phyloP scores from a whole-genome alignment of 345 rosid species.

The Bruguiera gymnorhiza region DNA sequence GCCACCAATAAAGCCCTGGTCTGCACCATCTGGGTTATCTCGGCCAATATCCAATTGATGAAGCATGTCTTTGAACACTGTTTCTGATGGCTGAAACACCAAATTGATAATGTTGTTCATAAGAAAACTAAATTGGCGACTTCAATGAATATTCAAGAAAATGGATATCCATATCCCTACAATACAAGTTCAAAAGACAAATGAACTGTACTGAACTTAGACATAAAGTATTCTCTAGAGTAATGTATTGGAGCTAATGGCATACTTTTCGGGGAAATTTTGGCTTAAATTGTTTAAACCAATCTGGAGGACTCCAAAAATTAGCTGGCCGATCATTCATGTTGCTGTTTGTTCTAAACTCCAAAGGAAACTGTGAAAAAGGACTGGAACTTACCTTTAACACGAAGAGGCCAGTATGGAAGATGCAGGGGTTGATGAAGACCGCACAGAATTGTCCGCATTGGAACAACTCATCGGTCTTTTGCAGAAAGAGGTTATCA shows the following conservation, averaged over 20 bases:
- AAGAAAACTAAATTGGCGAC: neutral
- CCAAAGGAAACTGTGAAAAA: neutral
- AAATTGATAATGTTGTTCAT: neutral
- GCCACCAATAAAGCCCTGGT: constrained; percentile 85
- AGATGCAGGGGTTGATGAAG: constrained; percentile 94
- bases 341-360: neutral
- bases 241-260: no score
- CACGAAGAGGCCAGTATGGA: constrained; percentile 96
- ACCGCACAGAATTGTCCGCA: constrained; percentile 95
- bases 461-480: constrained; percentile 84
- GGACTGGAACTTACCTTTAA: constrained; percentile 45
- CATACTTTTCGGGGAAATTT: no score
- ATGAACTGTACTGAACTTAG: no score
- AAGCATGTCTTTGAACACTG: constrained; percentile 71
- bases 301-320: no score
- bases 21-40: constrained; percentile 90
- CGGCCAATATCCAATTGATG: constrained; percentile 57
- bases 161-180: no score
- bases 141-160: no score
- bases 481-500: constrained; percentile 82
- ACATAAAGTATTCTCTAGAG: no score
- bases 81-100: constrained; percentile 60
- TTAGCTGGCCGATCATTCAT: no score
- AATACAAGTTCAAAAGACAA: no score
- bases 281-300: no score